phyloP scores from a whole-genome alignment of 371 early-diverging fungal genomes.

The Mortierella sp. region DNA sequence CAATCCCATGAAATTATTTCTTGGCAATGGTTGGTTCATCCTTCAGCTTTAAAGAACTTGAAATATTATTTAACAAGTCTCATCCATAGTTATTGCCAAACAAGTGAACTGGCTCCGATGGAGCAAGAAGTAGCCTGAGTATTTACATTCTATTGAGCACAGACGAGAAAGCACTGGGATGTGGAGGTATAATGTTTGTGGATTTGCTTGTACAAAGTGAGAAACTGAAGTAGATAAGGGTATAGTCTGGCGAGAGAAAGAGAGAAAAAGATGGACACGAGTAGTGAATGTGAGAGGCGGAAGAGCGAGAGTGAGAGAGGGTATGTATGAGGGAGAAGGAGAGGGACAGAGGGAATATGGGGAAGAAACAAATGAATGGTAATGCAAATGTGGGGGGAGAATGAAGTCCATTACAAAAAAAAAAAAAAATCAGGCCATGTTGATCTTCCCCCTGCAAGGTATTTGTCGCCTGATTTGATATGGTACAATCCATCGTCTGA shows the following conservation, averaged over 20 bases:
- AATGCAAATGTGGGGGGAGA: not conserved
- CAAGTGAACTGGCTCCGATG: not conserved
- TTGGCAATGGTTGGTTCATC: too few species aligned
- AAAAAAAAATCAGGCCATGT: not conserved
- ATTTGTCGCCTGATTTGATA: not conserved
- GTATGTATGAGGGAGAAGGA: not conserved
- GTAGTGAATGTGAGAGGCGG: not conserved
- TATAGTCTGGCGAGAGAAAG: not conserved
- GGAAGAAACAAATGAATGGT: not conserved
- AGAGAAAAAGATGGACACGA: not conserved
- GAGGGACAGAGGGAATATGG: not conserved
- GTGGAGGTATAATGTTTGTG: too few species aligned
- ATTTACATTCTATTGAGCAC: slow-evolving; percentile 4
- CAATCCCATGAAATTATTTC: too few species aligned
- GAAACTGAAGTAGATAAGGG: not conserved
- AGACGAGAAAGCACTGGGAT: not conserved
- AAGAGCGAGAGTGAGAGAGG: not conserved
- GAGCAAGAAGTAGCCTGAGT: not conserved
- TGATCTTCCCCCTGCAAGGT: not conserved
- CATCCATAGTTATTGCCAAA: not conserved
- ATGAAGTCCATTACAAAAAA: not conserved
- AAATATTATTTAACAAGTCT: too few species aligned
- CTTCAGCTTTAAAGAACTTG: too few species aligned
- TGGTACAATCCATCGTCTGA: not conserved
- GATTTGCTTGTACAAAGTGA: too few species aligned